These are phyloP conservation scores for Lavandula angustifolia DNA, from an alignment of 257 asterid genomes.

Conservation along the genomic window DNA sequence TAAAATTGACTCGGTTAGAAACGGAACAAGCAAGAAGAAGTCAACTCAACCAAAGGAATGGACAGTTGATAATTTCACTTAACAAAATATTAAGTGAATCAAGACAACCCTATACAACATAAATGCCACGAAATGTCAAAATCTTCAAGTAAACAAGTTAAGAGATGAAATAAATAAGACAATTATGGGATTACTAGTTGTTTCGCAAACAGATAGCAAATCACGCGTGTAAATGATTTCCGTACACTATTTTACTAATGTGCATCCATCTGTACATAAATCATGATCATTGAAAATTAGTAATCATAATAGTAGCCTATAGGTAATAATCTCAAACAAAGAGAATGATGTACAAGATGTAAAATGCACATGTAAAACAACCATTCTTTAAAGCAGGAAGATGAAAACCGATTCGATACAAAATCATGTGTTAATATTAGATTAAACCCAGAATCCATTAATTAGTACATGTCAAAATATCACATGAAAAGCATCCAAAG, in stretches of 20 bases:
- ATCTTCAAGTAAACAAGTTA: not conserved
- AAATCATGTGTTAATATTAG: not conserved
- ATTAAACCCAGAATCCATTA: constrained; percentile 12
- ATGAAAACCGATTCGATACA: constrained; percentile 5
- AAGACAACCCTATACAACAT: not conserved
- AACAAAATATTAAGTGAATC: not conserved
- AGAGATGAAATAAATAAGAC: not conserved
- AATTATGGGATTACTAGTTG: not conserved
- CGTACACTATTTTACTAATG: constrained; percentile 3
- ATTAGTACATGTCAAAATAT: constrained; percentile 5
- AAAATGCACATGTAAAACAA: constrained; percentile 5
- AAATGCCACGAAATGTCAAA: not conserved
- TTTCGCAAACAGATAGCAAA: constrained; percentile 2
- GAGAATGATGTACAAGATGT: constrained; percentile 3
- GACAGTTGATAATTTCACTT: not conserved
- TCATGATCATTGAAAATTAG: not conserved
- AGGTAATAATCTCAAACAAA: not conserved
- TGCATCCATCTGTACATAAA: not conserved
- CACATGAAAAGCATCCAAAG: not conserved
- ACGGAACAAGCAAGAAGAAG: constrained; percentile 5
- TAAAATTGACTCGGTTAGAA: not conserved
- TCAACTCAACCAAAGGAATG: constrained; percentile 2
- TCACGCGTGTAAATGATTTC: not conserved
- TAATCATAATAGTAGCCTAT: no score
- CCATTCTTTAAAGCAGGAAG: not conserved